phyloP scores from a whole-genome alignment of 2,329 filamentous ascomycete species.

The Colletotrichum tropicale region DNA sequence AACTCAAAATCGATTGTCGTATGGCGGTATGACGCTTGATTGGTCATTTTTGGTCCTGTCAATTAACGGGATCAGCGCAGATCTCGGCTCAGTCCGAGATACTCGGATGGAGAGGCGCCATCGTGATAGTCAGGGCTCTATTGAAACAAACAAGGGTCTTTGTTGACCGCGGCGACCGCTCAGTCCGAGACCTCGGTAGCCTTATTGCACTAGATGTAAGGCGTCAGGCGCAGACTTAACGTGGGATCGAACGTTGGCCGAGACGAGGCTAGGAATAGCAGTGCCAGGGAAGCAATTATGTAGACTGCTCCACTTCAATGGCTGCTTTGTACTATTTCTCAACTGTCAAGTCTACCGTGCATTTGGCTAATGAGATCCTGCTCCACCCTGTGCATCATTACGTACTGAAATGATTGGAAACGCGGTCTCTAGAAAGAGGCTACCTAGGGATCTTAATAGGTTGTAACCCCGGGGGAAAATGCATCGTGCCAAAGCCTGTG shows the following conservation, averaged over 20 bases:
- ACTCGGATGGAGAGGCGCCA: background rate
- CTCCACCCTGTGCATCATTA: no score
- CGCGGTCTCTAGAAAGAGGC: no score
- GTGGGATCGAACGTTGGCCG: no score
- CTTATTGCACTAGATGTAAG: background rate
- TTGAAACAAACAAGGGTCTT: background rate
- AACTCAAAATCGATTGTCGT: background rate
- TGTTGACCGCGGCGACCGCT: background rate
- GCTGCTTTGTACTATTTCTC: background rate
- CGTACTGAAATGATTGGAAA: no score
- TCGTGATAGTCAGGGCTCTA: background rate
- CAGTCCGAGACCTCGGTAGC: background rate
- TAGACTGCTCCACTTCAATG: no score
- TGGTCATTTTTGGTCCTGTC: background rate
- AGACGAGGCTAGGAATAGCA: background rate
- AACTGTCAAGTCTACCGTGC: background rate
- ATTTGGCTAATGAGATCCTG: background rate
- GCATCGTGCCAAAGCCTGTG: fast-evolving
- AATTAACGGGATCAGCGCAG: background rate
- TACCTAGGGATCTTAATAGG: no score
- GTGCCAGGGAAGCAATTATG: background rate
- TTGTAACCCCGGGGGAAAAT: no score
- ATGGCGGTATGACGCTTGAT: background rate
- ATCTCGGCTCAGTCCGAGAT: background rate
- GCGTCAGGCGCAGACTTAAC: no score